A percentile compares a stretch with the other conserved stretches of the same genome.
These are phyloP conservation scores for Oenanthe sinensis DNA, from an alignment of 129 eudicot genomes.

Conservation along the genomic window DNA sequence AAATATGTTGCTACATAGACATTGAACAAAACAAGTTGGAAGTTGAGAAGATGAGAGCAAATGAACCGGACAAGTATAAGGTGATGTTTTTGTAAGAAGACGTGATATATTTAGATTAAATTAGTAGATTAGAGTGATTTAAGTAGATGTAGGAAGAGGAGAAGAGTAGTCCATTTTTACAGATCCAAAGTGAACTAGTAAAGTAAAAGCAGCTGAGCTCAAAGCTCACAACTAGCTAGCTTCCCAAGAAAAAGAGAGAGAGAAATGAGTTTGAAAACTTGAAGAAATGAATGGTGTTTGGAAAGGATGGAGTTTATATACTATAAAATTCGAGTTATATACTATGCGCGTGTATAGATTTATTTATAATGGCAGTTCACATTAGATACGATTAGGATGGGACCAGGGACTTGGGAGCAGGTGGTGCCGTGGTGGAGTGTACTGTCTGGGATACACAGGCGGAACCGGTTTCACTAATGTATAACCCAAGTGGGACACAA, in stretches of 20 bases:
- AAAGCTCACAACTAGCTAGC: not conserved
- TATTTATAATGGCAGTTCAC: not conserved
- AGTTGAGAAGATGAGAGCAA: too few relatives aligned
- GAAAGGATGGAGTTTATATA: not conserved
- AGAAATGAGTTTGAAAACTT: slow-evolving; percentile 12
- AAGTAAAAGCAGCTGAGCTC: slow-evolving; percentile 2
- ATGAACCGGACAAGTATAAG: not conserved
- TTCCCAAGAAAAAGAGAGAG: slow-evolving; percentile 40
- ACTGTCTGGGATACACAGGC: not conserved
- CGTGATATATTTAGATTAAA: not conserved
- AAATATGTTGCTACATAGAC: not conserved
- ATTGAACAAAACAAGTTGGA: not conserved
- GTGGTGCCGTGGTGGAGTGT: not conserved
- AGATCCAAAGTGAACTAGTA: not conserved
- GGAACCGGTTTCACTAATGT: not conserved
- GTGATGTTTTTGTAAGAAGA: not conserved
- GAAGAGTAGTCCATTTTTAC: not conserved
- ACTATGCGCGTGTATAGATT: too few relatives aligned
- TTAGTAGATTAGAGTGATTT: not conserved
- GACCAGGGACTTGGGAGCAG: not conserved
- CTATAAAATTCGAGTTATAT: too few relatives aligned
- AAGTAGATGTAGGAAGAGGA: not conserved
- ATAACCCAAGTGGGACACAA: not conserved
- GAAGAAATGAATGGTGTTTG: not conserved
- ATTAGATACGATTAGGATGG: not conserved